Conservation (phyloP, 1,284 basidiomycete genomes). For the Papiliotrema laurentii region DNA sequence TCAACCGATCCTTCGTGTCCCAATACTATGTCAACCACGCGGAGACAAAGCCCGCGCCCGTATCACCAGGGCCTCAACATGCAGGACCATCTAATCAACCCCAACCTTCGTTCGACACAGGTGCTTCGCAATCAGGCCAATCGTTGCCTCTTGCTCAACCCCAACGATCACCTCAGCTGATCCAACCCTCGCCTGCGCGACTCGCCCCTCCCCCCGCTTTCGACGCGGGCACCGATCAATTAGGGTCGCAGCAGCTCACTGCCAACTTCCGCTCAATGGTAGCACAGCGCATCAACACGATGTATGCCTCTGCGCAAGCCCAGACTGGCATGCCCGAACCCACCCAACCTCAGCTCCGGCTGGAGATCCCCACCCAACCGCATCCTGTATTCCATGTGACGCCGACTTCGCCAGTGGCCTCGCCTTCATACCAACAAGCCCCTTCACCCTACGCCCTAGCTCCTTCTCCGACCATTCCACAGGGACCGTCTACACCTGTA, state of each 20-base stretch:
- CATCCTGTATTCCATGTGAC: not conserved
- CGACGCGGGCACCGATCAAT: not conserved
- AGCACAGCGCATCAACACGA: slow-evolving; percentile 1
- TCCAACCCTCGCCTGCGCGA: not conserved
- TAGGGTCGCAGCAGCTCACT: not conserved
- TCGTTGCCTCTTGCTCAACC: not conserved
- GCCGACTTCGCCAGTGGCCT: not conserved
- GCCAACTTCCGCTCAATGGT: slow-evolving; percentile 3
- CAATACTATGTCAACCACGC: not conserved
- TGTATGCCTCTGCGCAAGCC: slow-evolving; percentile 1
- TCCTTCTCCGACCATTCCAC: not conserved
- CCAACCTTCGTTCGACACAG: not conserved
- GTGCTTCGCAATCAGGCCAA: not conserved
- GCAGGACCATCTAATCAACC: not conserved
- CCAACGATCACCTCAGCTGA: not conserved
- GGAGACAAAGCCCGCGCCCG: not conserved
- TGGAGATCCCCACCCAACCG: not conserved
- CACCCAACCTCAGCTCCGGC: not conserved
- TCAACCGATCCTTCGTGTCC: slow-evolving; percentile 5
- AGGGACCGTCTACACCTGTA: not conserved
- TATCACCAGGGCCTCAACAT: not conserved
- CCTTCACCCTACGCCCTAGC: not conserved
- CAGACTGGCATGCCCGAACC: not conserved
- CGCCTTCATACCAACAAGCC: not conserved
- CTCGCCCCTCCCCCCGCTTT: not conserved